Evolutionary conservation across 2,329 filamentous ascomycete genomes (phyloP), one percentile per base, ranked within the genome.

Genomic region (Phialophora verrucosa): DNA sequence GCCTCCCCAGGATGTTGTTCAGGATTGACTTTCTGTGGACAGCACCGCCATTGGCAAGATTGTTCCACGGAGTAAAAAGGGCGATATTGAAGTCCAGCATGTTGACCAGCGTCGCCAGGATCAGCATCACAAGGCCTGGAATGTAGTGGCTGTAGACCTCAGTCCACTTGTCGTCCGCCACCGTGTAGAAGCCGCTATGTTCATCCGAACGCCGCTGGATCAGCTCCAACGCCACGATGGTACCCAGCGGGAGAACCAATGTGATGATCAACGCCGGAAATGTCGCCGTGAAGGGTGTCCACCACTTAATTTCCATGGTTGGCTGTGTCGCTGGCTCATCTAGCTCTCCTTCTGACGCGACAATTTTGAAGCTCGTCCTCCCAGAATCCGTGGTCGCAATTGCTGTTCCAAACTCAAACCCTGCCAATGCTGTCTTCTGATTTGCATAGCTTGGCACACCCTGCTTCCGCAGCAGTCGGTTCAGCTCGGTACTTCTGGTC

Each of bases 131-230:
- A 20, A 72, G 63, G 12, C 68, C 64, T 69, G 67, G 75, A 17
- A 78, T 71, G 50, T 76, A 77, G 12, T 75, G 76, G 17, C 72
- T 74, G 31, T 76, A 72, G 14, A 74, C 70, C 2, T 73, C 68
- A 51, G 27, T 72, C 64, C 67, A 69, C 38, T 69, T 62, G 62
- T 70, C 56, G 58, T 72, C 67, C 5, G 67, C 61, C 8, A 73
- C 71, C 31, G 63, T 62, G 42, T 64, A 65, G 23, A 77, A 70
- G 2, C 76, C 76, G 38, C 71, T 49, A 47, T 74, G 70, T 32
- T 68, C 64, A 35, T 78, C 67, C 7, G 70, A 72, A 14, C 44
- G 62, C 7, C 60, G 60, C 51, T 73, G 72, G 17, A 72, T 51
- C 42, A 69, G 50, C 60, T 73, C 69, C 35, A 73, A 64, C 8